These are phyloP conservation scores for Debaryomyces fabryi DNA, from an alignment of 1,139 yeast genomes.

Conservation along the genomic window DNA sequence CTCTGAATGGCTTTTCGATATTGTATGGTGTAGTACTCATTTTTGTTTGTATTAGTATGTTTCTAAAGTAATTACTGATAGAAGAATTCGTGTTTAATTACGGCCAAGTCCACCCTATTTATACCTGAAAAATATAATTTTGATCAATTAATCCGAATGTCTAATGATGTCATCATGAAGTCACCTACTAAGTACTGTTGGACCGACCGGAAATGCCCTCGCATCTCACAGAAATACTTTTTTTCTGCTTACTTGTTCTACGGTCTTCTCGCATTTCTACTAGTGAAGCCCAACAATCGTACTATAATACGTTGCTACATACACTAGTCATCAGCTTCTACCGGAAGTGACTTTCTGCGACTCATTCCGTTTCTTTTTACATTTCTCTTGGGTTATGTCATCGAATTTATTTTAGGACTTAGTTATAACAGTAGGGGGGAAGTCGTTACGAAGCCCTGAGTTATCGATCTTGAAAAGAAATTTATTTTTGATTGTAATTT, in stretches of 20 bases:
- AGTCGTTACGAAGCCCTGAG: neutral
- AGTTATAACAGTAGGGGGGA: neutral
- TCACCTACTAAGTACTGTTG: slow-evolving; percentile 6
- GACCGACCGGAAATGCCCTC: slow-evolving; percentile 1
- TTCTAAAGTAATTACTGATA: too few relatives aligned
- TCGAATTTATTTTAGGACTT: neutral
- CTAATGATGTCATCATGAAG: slow-evolving; percentile 7
- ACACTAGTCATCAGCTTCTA: neutral
- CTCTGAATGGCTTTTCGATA: slow-evolving; percentile 48
- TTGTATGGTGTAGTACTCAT: slow-evolving; percentile 40
- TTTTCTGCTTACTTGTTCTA: neutral
- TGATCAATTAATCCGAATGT: slow-evolving; percentile 2
- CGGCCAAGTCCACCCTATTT: slow-evolving; percentile 3
- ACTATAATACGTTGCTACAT: neutral
- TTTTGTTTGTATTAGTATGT: slow-evolving; percentile 9
- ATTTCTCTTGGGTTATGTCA: slow-evolving; percentile 1
- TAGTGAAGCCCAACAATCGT: neutral
- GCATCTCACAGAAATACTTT: neutral
- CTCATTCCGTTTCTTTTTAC: neutral
- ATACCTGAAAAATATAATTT: slow-evolving; percentile 2
- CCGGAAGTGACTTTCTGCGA: neutral
- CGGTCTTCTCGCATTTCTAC: neutral
- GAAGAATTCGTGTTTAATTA: neutral
- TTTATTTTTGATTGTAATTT: neutral
- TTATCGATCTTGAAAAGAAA: neutral